phyloP scores from a whole-genome alignment of 352 stramenopile species.

The Phytophthora idaei region DNA sequence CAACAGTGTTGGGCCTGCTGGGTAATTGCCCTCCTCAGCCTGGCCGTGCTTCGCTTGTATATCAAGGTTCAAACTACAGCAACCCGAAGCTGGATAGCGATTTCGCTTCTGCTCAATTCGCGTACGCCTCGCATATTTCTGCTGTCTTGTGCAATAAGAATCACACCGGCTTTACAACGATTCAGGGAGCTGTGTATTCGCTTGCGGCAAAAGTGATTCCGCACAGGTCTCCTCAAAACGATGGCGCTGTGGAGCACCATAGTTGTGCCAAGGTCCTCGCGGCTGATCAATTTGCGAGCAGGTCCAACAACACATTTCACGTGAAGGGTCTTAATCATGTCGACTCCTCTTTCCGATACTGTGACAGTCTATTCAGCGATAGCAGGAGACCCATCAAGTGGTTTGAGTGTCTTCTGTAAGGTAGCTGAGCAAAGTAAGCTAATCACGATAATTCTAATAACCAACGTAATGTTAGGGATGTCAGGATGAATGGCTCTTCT shows the following conservation, averaged over 20 bases:
- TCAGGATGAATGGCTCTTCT: too few species aligned
- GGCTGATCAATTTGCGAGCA: neutral
- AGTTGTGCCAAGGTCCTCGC: constrained; percentile 42
- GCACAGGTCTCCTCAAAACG: constrained; percentile 33
- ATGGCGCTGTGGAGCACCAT: constrained; percentile 45
- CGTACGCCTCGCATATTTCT: constrained; percentile 19
- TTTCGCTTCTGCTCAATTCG: constrained; percentile 23
- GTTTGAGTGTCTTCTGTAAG: constrained; percentile 16
- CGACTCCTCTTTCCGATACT: constrained; percentile 50
- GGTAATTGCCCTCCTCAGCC: constrained; percentile 35
- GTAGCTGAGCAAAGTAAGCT: constrained; percentile 30
- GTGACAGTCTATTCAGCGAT: constrained; percentile 46
- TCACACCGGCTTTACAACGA: constrained; percentile 24
- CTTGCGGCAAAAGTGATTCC: constrained; percentile 18
- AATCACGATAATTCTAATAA: too few species aligned
- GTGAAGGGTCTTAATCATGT: constrained; percentile 54
- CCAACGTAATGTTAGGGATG: too few species aligned
- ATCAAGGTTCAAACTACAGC: constrained; percentile 1
- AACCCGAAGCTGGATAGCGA: constrained; percentile 8
- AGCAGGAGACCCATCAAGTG: constrained; percentile 60
- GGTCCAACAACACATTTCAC: constrained; percentile 42
- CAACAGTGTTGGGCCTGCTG: constrained; percentile 28
- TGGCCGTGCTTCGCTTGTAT: neutral
- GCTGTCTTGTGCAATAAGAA: constrained; percentile 36
- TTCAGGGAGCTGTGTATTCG: constrained; percentile 15